Base-by-base conservation (phyloP, 371 early-diverging fungal genomes). In the Syncephalis plumigaleata region DNA sequence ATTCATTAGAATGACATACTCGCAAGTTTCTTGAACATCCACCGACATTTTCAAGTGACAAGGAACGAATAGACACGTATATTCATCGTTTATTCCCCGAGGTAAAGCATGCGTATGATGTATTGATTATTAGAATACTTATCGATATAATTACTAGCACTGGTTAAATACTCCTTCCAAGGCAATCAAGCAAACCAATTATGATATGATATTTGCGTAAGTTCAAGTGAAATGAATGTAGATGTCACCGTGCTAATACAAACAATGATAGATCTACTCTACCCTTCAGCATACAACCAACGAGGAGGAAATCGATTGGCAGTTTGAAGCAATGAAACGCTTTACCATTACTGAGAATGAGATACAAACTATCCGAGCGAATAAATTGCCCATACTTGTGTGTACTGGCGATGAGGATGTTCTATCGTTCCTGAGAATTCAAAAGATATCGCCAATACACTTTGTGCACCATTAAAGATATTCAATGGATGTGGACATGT, bases 201-300 rank as follows among this genome's bases (percentile, higher is more conserved):
- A n/a, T n/a, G n/a, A n/a, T n/a, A n/a, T n/a, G n/a, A n/a, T n/a
- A n/a, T n/a, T n/a, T n/a, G n/a, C n/a, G n/a, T n/a, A n/a, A n/a
- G n/a, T n/a, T n/a, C n/a, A n/a, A n/a, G n/a, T n/a, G n/a, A n/a
- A n/a, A n/a, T n/a, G n/a, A n/a, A n/a, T n/a, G n/a, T n/a, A n/a
- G n/a, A n/a, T n/a, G n/a, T n/a, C n/a, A n/a, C n/a, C n/a, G n/a
- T 37, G 11, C 9, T 11, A n/a, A n/a, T 37, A 37, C 9, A 9
- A n/a, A 15, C 15, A 21, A 8, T 15, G 8, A 3, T 40, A 18
- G 40, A 5, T 21, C 4, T 16, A 21, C 21, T 4, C 3, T 4
- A n/a, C 3, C 40, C 15, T n/a, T 21, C 40, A 4, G 16, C 15
- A 5, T 16, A 40, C 4, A 21, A 55, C 53, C 11, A 71, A 71